Evolutionary conservation across 2,329 filamentous ascomycete genomes (phyloP).

Genomic region (Colletotrichum sp.): DNA sequence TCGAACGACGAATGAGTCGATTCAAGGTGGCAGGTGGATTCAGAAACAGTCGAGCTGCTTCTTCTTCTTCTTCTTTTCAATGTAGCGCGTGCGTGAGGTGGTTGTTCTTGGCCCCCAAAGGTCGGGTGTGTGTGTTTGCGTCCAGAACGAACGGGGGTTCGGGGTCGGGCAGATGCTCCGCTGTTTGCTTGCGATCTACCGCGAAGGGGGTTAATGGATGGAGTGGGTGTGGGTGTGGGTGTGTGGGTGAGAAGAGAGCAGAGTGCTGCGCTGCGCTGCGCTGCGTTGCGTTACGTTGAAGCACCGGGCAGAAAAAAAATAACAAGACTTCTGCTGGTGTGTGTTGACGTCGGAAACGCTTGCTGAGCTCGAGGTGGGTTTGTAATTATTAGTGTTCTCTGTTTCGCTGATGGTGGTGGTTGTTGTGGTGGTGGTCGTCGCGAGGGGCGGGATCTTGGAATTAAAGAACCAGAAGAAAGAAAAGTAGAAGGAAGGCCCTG

Average conservation of each 20-base stretch:
- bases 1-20: not conserved
- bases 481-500: not conserved
- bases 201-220: not conserved
- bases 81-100: not conserved
- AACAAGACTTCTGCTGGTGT: not conserved
- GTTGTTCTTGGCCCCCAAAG: not conserved
- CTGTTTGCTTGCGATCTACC: slow-evolving; percentile 4
- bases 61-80: not conserved
- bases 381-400: not conserved
- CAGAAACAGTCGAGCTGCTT: not conserved
- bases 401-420: not conserved
- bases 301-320: not conserved
- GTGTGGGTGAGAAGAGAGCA: not conserved
- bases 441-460: not conserved
- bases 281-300: not conserved
- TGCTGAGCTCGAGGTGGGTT: not conserved
- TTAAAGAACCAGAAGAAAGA: not conserved
- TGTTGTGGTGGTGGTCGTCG: not conserved
- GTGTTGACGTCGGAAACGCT: not conserved
- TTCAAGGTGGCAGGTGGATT: not conserved
- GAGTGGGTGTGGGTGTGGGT: not conserved
- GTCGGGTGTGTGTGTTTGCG: not conserved
- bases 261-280: not conserved
- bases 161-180: not conserved
- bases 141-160: not conserved